Percentiles rank a stretch among this genome's conserved stretches.
phyloP scores from a whole-genome alignment of 352 stramenopile species.

The Phytopythium chamaehyphon region DNA sequence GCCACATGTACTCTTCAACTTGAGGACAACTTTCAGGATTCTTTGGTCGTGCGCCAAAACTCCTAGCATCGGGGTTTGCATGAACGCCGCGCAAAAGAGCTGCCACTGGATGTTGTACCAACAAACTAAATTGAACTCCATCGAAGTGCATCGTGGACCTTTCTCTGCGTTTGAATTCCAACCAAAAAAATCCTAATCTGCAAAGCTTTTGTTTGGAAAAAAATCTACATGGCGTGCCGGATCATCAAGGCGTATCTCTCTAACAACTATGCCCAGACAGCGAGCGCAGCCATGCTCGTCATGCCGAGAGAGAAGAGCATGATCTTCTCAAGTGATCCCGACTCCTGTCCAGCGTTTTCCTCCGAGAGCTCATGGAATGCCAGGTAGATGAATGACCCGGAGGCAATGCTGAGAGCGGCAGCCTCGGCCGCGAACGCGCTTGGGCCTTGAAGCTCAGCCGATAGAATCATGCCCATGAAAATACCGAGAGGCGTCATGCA shows the following conservation, averaged over 20 bases:
- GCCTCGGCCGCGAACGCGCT: conserved; percentile 36
- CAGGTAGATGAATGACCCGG: conserved; percentile 66
- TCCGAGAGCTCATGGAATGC: conserved; percentile 66
- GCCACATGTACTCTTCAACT: no score
- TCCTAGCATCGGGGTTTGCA: no score
- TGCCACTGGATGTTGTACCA: no score
- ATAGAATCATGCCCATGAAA: conserved; percentile 53
- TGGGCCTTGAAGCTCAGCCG: conserved; percentile 35
- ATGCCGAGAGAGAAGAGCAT: conserved; percentile 44
- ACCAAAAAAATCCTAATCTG: no score
- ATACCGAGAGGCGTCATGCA: conserved; percentile 65
- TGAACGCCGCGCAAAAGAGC: no score
- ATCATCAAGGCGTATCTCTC: background rate
- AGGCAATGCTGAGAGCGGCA: conserved; percentile 46
- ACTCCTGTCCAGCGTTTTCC: conserved; percentile 36
- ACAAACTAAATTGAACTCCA: no score
- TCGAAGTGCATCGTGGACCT: no score
- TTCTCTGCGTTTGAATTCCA: no score
- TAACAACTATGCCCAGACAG: conserved; percentile 31
- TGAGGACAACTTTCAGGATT: no score
- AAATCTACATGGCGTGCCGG: no score
- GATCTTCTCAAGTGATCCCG: conserved; percentile 38
- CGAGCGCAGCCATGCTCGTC: conserved; percentile 44
- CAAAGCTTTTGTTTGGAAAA: no score
- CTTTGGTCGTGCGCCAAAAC: no score